A percentile compares a stretch with the other conserved stretches of the same genome.
Evolutionary conservation across 306 rosid species (phyloP).

Genomic region (Cicer chorassanicum): DNA sequence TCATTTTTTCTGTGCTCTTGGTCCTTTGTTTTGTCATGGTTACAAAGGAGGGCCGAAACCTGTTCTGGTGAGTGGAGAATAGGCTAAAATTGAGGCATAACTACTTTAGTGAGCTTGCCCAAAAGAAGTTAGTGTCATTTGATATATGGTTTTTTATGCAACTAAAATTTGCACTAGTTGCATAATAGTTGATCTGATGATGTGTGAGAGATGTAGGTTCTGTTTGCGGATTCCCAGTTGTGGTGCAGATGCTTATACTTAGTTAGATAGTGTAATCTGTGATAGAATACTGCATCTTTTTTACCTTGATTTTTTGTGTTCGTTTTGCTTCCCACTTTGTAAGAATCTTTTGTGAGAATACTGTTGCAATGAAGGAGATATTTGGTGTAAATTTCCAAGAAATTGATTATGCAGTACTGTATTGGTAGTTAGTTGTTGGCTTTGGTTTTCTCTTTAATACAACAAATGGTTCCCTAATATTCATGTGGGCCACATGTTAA

Average conservation of each 20-base stretch:
- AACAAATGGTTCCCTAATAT: slow-evolving; percentile 10
- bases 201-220: not conserved
- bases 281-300: not conserved
- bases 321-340: not conserved
- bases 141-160: slow-evolving; percentile 27
- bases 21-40: slow-evolving; percentile 25
- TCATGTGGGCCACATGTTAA: not conserved
- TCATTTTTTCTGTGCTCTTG: slow-evolving; percentile 15
- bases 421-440: not conserved
- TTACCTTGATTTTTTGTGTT: slow-evolving; percentile 28
- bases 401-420: slow-evolving; percentile 5
- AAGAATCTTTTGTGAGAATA: slow-evolving; percentile 30
- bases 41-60: slow-evolving; percentile 21
- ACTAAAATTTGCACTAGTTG: slow-evolving; percentile 19
- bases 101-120: not conserved
- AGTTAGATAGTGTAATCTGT: slow-evolving; percentile 22
- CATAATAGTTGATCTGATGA: slow-evolving; percentile 7
- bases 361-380: slow-evolving; percentile 24
- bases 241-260: slow-evolving; percentile 39
- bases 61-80: not conserved
- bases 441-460: not conserved
- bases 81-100: slow-evolving; percentile 13
- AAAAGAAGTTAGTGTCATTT: slow-evolving; percentile 21
- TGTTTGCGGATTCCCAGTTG: slow-evolving; percentile 28
- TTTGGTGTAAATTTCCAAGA: slow-evolving; percentile 27